phyloP scores from a whole-genome alignment of 192 early-diverging fungal genomes.

The Backusella liffmaniae region DNA sequence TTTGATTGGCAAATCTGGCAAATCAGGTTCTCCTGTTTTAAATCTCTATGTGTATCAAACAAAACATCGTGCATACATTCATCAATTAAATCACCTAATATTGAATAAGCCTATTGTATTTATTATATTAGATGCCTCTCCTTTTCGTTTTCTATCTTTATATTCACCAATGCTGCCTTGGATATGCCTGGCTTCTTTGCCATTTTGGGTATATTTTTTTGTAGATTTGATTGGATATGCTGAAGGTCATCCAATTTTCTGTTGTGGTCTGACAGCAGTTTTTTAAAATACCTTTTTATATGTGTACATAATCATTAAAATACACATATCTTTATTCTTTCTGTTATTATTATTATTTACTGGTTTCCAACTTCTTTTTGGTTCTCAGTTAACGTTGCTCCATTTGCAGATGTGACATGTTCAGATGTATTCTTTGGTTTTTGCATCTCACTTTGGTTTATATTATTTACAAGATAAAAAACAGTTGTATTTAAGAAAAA shows the following conservation, averaged over 20 bases:
- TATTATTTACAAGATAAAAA: background rate
- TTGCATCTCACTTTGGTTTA: background rate
- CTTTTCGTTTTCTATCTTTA: background rate
- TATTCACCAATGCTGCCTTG: slow-evolving; percentile 17
- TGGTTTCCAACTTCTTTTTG: slow-evolving; percentile 9
- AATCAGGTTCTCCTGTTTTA: slow-evolving; percentile 51
- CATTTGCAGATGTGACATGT: background rate
- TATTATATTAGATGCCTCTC: background rate
- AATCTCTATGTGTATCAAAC: slow-evolving; percentile 70
- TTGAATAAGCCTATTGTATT: slow-evolving; percentile 46
- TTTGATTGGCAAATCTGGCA: slow-evolving; percentile 78
- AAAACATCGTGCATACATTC: slow-evolving; percentile 72
- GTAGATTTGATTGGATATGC: slow-evolving; percentile 23
- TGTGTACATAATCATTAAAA: background rate
- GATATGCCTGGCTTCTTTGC: background rate
- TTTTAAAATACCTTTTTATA: slow-evolving; percentile 14
- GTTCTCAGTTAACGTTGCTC: background rate
- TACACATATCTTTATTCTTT: background rate
- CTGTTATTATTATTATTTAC: background rate
- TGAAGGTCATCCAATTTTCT: slow-evolving; percentile 24
- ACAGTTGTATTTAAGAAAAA: background rate
- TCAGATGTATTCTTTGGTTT: slow-evolving; percentile 2
- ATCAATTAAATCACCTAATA: slow-evolving; percentile 70
- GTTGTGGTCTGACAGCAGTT: slow-evolving; percentile 16
- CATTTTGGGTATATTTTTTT: slow-evolving; percentile 15